Percentiles rank a stretch among this genome's conserved stretches.
These are phyloP conservation scores for Azolla pinnata DNA, from an alignment of 75 land plant species.

Conservation along the genomic window DNA sequence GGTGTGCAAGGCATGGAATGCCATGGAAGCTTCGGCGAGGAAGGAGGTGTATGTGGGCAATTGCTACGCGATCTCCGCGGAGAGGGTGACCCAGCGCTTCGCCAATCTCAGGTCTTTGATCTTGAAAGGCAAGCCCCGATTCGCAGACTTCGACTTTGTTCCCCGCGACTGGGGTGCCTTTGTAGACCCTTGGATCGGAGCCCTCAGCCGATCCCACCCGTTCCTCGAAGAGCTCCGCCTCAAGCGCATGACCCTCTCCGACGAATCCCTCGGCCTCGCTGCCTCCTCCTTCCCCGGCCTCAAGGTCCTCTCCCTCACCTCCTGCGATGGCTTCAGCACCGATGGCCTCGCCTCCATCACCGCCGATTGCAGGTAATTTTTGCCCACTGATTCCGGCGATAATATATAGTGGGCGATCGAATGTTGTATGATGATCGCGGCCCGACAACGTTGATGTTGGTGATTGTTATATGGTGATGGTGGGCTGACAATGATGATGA, in stretches of 20 bases:
- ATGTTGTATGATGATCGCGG: too few species aligned
- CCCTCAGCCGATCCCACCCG: conserved; percentile 40
- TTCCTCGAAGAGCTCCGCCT: conserved; percentile 50
- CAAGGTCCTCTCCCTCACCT: conserved; percentile 41
- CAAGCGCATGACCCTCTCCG: conserved; percentile 69
- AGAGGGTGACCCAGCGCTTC: conserved; percentile 36
- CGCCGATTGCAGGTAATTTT: conserved; percentile 51
- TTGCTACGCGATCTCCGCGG: conserved; percentile 72
- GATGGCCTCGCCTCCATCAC: conserved; percentile 52
- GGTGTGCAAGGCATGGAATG: conserved; percentile 78
- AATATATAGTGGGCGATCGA: background rate
- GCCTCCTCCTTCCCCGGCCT: conserved; percentile 46
- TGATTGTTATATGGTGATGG: too few species aligned
- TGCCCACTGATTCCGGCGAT: background rate
- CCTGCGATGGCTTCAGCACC: conserved; percentile 87
- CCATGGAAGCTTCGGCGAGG: conserved; percentile 50
- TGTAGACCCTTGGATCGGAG: conserved; percentile 55
- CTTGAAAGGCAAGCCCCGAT: conserved; percentile 71
- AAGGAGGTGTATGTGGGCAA: conserved; percentile 64
- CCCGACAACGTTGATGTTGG: too few species aligned
- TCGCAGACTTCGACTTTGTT: conserved; percentile 70
- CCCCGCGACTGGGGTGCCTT: conserved; percentile 76
- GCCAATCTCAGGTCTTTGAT: conserved; percentile 29
- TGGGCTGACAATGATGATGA: too few species aligned
- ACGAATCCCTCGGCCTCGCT: conserved; percentile 39